These are phyloP conservation scores for Sporormia fimetaria DNA, from an alignment of 495 filamentous ascomycete species.

Conservation along the genomic window DNA sequence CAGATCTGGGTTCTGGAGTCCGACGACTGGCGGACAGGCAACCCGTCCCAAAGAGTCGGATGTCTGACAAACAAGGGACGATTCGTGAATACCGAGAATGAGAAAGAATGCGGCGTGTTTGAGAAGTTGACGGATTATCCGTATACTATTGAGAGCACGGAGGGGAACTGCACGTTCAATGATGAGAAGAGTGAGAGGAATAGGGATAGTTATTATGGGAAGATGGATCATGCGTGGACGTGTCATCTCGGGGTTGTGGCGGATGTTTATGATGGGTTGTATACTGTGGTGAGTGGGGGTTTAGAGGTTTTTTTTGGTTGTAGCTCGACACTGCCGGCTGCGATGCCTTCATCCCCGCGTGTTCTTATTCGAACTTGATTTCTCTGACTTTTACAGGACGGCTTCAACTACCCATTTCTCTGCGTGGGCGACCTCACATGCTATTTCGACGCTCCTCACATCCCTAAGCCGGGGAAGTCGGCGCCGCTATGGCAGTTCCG, in stretches of 20 bases:
- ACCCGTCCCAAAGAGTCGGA: conserved; percentile 8
- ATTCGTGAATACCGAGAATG: conserved; percentile 1
- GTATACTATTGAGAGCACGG: conserved; percentile 7
- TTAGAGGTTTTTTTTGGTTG: too few relatives aligned
- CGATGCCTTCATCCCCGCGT: too few relatives aligned
- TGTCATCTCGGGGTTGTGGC: conserved; percentile 5
- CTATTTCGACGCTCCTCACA: conserved; percentile 14
- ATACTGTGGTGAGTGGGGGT: conserved; percentile 12
- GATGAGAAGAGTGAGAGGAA: conserved; percentile 9
- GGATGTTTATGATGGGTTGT: conserved; percentile 16
- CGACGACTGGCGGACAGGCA: conserved; percentile 11
- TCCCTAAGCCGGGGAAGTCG: conserved; percentile 1
- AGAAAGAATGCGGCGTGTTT: conserved; percentile 10
- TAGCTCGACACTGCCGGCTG: too few relatives aligned
- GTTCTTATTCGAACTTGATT: background rate
- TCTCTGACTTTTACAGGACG: conserved; percentile 6
- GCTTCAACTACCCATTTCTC: conserved; percentile 17
- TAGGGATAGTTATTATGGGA: conserved; percentile 13
- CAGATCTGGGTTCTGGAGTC: conserved; percentile 16
- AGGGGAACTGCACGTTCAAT: conserved; percentile 16
- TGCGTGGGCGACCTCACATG: conserved; percentile 18
- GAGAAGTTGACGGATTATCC: conserved; percentile 7
- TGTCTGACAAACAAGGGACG: conserved; percentile 9
- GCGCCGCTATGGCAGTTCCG: conserved; percentile 13
- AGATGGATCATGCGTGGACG: conserved; percentile 14